Percentiles rank a stretch among this genome's conserved stretches.
These are phyloP conservation scores for Triticum turgidum DNA, from an alignment of 176 grass and related monocot species.

Conservation along the genomic window DNA sequence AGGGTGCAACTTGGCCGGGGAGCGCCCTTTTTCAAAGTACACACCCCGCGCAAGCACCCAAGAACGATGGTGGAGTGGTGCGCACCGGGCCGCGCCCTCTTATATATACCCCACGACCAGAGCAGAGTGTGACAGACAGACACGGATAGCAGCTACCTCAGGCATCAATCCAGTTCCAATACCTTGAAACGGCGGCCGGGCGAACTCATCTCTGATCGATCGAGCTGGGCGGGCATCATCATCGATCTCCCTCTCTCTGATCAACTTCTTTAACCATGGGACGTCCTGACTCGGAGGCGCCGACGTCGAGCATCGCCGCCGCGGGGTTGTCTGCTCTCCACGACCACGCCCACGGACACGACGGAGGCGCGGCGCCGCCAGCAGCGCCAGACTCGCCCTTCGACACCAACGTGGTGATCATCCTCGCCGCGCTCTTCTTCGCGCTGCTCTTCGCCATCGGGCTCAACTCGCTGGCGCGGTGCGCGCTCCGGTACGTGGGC, in stretches of 20 bases:
- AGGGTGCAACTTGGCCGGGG: not conserved
- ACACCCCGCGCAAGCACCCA: not conserved
- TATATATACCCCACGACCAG: not conserved
- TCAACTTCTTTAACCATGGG: not conserved
- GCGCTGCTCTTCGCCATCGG: slow-evolving; percentile 57
- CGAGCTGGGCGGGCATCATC: not conserved
- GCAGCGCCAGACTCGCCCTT: slow-evolving; percentile 32
- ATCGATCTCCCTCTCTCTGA: not conserved
- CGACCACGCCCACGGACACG: not conserved
- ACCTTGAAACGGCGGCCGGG: no score
- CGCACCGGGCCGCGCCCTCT: not conserved
- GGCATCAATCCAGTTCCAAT: not conserved
- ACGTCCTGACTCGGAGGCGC: not conserved
- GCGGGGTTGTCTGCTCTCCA: not conserved
- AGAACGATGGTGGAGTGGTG: not conserved
- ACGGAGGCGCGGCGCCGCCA: not conserved
- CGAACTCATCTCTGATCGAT: not conserved
- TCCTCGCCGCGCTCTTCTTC: slow-evolving; percentile 68
- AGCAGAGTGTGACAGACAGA: not conserved
- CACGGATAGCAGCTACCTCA: not conserved
- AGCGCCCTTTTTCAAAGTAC: not conserved
- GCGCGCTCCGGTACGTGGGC: slow-evolving; percentile 47
- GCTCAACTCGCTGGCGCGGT: slow-evolving; percentile 69
- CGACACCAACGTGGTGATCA: slow-evolving; percentile 84
- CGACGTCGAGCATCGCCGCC: not conserved